Base-by-base conservation (phyloP, 2,329 filamentous ascomycete genomes). In the Plenodomus tracheiphilus region DNA sequence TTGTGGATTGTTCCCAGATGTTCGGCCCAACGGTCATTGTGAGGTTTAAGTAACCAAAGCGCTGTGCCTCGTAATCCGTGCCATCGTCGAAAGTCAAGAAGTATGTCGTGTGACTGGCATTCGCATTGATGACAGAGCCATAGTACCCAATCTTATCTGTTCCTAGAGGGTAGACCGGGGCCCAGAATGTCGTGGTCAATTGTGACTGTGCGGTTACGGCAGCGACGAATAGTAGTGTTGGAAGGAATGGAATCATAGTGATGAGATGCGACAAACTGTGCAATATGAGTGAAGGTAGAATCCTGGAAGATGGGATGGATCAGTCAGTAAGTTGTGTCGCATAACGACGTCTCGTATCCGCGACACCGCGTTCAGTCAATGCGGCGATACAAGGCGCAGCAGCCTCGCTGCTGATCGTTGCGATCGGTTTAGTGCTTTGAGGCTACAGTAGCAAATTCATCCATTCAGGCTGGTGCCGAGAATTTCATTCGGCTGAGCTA, bases 91-190 rank as follows among this genome's bases (percentile, higher is more conserved):
- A 42, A 3, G 13, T 32, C 6, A 49, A 9, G 2, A 17, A 30
- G 6, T 38, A 21, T 8, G 47, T 42, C 2, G 47, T 49, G 28
- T 30, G 21, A 8, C 6, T 34, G 8, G 22, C 30, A 7, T 32
- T 32, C 13, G 37, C 47, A 21, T 35, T 20, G 9, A 49, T 19
- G 20, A 49, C 42, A 17, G 42, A 45, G 32, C 38, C 47, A 16
- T 22, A 37, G 25, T 41, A 44, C 8, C 47, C 47, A 13, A 49
- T 34, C 18, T 49, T 49, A 18, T 46, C 47, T 5, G 41, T 49
- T 4, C 47, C 41, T 13, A 37, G 25, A 17, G 16, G 8, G 15
- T 9, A 4, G 13, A 20, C 32, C 15, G 19, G 38, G 11, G 28
- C 37, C n/a, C 36, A 20, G 17, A 49, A 22, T 3, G 47, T 30